phyloP scores from a whole-genome alignment of 192 early-diverging fungal species.

The Thamnidium elegans region DNA sequence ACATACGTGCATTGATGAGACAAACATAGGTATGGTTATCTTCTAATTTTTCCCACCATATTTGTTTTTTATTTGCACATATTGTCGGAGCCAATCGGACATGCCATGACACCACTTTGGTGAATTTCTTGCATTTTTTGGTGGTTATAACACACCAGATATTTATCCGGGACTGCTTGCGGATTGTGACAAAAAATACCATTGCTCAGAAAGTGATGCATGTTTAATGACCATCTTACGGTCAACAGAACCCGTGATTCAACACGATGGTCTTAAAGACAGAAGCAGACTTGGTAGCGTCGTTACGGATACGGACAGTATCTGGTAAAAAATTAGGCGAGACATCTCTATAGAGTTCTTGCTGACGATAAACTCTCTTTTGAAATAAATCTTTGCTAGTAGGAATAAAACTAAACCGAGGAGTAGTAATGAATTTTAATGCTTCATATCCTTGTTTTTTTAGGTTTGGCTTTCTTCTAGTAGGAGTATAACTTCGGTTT shows the following conservation, averaged over 20 bases:
- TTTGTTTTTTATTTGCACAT: constrained; percentile 29
- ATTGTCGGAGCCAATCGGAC: constrained; percentile 25
- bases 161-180: constrained; percentile 24
- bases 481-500: no score
- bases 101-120: constrained; percentile 31
- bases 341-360: constrained; percentile 71
- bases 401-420: constrained; percentile 84
- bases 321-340: constrained; percentile 88
- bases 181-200: constrained; percentile 31
- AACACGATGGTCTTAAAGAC: constrained; percentile 84
- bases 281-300: constrained; percentile 83
- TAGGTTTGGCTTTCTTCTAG: no score
- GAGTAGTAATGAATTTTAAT: constrained; percentile 79
- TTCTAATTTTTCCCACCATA: constrained; percentile 30
- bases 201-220: constrained; percentile 37
- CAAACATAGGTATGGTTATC: constrained; percentile 27
- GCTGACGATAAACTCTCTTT: constrained; percentile 71
- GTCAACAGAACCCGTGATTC: constrained; percentile 95
- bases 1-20: constrained; percentile 27
- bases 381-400: constrained; percentile 84
- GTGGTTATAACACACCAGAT: constrained; percentile 24
- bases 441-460: no score
- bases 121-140: constrained; percentile 29
- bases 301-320: constrained; percentile 84
- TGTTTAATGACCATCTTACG: constrained; percentile 57